Percentiles rank a stretch among this genome's conserved stretches.
Evolutionary conservation across 345 rosid species (phyloP).

Genomic region (Sonneratia caseolaris): DNA sequence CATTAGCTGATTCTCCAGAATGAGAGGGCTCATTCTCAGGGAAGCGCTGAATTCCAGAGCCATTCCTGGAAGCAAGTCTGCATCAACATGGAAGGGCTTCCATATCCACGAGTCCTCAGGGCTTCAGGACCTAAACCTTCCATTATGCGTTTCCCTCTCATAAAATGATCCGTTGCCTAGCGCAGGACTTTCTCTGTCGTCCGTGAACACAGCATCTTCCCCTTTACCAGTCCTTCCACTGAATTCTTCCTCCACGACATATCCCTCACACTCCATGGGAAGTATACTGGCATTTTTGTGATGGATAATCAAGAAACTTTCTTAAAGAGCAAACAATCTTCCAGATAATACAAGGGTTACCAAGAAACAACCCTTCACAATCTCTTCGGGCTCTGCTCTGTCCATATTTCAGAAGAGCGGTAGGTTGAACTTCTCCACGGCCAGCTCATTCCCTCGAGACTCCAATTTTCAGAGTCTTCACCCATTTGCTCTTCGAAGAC

Average conservation of each 20-base stretch:
- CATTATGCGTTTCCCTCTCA: conserved; percentile 77
- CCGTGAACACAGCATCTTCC: conserved; percentile 12
- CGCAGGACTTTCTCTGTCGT: conserved; percentile 10
- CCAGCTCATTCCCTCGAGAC: conserved; percentile 62
- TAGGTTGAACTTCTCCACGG: conserved; percentile 56
- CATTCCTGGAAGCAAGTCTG: conserved; percentile 61
- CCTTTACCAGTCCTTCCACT: conserved; percentile 12
- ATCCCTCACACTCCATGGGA: conserved; percentile 2
- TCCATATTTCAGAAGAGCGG: conserved; percentile 79
- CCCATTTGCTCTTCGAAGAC: conserved; percentile 59
- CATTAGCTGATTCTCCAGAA: not conserved
- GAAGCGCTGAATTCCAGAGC: conserved; percentile 60
- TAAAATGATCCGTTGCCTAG: conserved; percentile 38
- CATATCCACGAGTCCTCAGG: conserved; percentile 88
- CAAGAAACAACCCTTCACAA: conserved; percentile 45
- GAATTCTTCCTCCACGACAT: conserved; percentile 5
- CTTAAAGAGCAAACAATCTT: not conserved
- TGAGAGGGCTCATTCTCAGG: conserved; percentile 46
- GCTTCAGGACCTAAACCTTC: conserved; percentile 71
- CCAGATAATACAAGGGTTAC: not conserved
- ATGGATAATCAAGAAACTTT: not conserved
- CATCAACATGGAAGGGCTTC: conserved; percentile 84
- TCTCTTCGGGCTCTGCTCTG: conserved; percentile 50
- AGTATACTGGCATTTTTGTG: not conserved
- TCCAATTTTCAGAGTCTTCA: conserved; percentile 78